phyloP scores from a whole-genome alignment of 2,329 filamentous ascomycete species.

The Sporothrix mexicana region DNA sequence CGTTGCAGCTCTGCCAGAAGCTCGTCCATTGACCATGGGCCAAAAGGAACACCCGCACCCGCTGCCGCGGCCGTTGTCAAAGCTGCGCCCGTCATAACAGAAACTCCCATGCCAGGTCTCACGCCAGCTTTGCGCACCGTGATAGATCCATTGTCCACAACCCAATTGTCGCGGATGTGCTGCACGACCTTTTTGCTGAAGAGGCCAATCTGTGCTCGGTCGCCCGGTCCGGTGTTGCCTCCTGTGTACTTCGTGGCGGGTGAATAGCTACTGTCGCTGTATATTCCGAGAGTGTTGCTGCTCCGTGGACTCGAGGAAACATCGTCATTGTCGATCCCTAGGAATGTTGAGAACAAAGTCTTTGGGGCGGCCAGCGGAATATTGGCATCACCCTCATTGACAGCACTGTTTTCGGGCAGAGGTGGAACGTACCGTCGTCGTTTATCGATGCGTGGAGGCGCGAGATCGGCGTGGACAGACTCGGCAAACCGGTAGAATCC shows the following conservation, averaged over 20 bases:
- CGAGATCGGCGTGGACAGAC: conserved; percentile 15
- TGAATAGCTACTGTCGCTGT: background rate
- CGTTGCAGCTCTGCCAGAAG: conserved; percentile 45
- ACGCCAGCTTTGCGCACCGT: conserved; percentile 35
- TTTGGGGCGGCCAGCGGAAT: background rate
- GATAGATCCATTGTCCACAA: conserved; percentile 38
- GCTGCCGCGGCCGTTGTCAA: background rate
- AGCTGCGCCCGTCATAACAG: background rate
- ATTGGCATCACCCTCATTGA: background rate
- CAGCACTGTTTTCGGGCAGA: background rate
- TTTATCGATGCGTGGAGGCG: background rate
- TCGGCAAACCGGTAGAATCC: conserved; percentile 30
- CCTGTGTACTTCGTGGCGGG: background rate
- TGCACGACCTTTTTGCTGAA: conserved; percentile 53
- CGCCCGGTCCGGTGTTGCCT: conserved; percentile 15
- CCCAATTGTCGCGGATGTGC: conserved; percentile 56
- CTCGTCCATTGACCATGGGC: conserved; percentile 43
- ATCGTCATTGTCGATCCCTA: background rate
- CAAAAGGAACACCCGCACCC: conserved; percentile 38
- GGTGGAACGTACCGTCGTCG: background rate
- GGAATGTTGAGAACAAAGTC: conserved; percentile 18
- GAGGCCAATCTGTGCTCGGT: conserved; percentile 44
- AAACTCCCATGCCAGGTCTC: conserved; percentile 16
- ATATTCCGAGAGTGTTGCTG: background rate
- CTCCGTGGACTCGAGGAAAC: background rate